phyloP scores from a whole-genome alignment of 139 green algal species.

The Ettlia oleoabundans region DNA sequence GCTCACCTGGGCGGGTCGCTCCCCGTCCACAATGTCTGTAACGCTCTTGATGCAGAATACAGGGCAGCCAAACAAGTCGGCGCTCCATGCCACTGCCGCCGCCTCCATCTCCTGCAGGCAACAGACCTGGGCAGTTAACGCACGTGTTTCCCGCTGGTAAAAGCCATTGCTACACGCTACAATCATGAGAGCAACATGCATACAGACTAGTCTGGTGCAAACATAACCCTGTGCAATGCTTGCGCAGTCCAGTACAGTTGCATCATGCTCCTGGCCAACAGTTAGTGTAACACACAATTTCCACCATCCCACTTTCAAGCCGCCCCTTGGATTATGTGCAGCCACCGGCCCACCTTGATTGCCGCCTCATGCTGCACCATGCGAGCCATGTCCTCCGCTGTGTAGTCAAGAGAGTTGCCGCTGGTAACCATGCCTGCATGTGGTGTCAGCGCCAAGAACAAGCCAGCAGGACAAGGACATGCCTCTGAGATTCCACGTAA shows the following conservation, averaged over 20 bases:
- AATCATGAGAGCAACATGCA: too few relatives aligned
- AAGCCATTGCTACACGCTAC: too few relatives aligned
- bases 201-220: background rate
- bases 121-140: too few relatives aligned
- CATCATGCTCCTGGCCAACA: too few relatives aligned
- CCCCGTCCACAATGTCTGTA: constrained; percentile 97
- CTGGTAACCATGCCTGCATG: constrained; percentile 65
- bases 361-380: constrained; percentile 76
- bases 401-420: constrained; percentile 93
- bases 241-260: too few relatives aligned
- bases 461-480: too few relatives aligned
- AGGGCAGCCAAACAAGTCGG: constrained; percentile 69
- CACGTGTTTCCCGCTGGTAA: too few relatives aligned
- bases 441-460: background rate
- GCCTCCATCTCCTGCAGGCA: constrained; percentile 91
- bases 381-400: constrained; percentile 78
- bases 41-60: constrained; percentile 86
- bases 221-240: background rate
- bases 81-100: constrained; percentile 81
- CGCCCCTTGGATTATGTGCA: too few relatives aligned
- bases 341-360: constrained; percentile 69
- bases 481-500: too few relatives aligned
- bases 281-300: too few relatives aligned
- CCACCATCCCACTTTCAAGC: too few relatives aligned
- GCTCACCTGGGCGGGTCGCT: constrained; percentile 53